Base-by-base conservation (phyloP, 2,329 filamentous ascomycete species). In the Phialophora chinensis region DNA sequence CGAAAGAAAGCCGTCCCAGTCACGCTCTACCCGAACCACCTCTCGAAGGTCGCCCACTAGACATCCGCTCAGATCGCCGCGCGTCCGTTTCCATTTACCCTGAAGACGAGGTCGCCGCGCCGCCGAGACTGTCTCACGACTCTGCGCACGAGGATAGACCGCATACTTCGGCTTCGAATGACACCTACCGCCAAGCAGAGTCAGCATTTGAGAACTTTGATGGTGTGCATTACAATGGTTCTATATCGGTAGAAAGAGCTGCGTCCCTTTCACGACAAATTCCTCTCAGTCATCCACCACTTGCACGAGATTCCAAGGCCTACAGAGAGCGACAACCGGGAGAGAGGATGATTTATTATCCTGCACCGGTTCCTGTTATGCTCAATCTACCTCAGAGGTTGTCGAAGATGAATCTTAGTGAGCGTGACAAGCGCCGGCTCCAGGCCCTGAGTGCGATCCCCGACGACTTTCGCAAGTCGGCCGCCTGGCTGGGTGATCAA, bases 321-420 rank as follows among this genome's bases (percentile, higher is more conserved):
- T 79, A 78, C 71, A 75, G 77, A 59, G 75, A 80, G 63, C 76
- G 79, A 2, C 76, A 74, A 58, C 89, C 89, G 1, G 90, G 88
- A 4, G 88, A 94, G 71, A 84, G 89, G 72, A 97, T 98, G 91
- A 87, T 97, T 10, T 98, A 90, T 79, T 99, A 99, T 77, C 95
- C 95, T 14, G 95, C 95, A 2, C 93, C 92, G 0, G 95, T 99
- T 2, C 95, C 95, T 2, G 89, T 91, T 69, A 93, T 96, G 89
- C 85, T 99, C 65, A 98, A 97, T 73, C 81, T 99, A 12, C 95
- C 95, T 0, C 92, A 93, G 53, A 91, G 92, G 73, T 81, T 98
- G 59, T 96, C 93, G 0, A 91, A 89, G 73, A 85, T 88, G 60
- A 86, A 90, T 61, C 80, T 86, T 2, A 80, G 84, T 10, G 84